Base-by-base conservation (phyloP, 2,329 filamentous ascomycete genomes). In the Paecilomyces sp. region DNA sequence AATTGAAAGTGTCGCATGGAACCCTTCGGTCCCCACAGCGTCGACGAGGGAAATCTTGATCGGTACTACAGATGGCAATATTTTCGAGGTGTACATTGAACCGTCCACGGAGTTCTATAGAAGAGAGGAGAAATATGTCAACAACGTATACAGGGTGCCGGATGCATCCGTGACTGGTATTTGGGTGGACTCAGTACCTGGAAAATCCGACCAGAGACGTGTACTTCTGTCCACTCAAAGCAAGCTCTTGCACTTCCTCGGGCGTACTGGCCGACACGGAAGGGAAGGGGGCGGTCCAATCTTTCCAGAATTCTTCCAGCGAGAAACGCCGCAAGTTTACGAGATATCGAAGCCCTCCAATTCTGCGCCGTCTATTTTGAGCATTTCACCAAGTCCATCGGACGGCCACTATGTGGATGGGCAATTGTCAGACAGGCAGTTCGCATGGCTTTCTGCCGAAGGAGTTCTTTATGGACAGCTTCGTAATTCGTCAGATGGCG, bases 61-160 rank as follows among this genome's bases (percentile, higher is more conserved):
- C 33, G 94, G 94, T 34, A 88, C 92, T 9, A 86, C 90, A n/a
- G 94, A 97, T 75, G 94, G 94, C 28, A 94, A 91, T 73, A 85
- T 99, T 33, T 97, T 96, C 76, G 94, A 99, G 76, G 88, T 88
- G 18, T 97, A 91, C 68, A 93, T 99, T 70, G 94, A 99, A 74
- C 92, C 92, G 3, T 90, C 91, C 13, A 92, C 89, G 55, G 94
- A 97, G 72, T 97, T 97, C 76, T 97, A 97, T 76, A 85, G 91
- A 66, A 89, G 93, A 70, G 92, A 97, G 74, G 94, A 99, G 73
- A 92, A 91, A 75, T 96, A 96, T 72, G 77, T 96, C 61, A 93
- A 93, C 74, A 84, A 83, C 36, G 83, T 99, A 22, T 92, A 92
- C 73, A 92, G 89, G 71, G 83, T 92, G 7, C 85, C 88, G 1